phyloP scores from a whole-genome alignment of 192 early-diverging fungal genomes.

The Coemansia sp. region DNA sequence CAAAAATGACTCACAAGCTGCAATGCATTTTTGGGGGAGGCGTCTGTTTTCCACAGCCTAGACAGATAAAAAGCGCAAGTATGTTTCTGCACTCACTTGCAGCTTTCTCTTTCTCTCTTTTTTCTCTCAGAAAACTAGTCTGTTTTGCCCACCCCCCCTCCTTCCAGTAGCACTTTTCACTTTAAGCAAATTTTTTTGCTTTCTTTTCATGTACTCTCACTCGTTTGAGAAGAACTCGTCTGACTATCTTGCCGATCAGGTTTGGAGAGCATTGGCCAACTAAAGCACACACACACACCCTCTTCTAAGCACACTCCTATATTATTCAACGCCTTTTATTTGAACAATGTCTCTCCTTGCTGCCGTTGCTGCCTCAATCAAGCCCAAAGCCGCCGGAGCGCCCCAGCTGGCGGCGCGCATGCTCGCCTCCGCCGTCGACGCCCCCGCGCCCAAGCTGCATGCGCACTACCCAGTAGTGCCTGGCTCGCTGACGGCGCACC shows the following conservation, averaged over 20 bases:
- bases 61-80: too few species aligned
- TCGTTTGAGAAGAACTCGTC: conserved; percentile 81
- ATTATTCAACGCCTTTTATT: background rate
- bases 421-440: conserved; percentile 36
- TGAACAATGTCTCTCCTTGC: conserved; percentile 31
- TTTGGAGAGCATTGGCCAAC: conserved; percentile 47
- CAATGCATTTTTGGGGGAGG: background rate
- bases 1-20: background rate
- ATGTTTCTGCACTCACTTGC: too few species aligned
- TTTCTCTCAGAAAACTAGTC: too few species aligned
- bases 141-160: background rate
- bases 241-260: conserved; percentile 91
- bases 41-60: background rate
- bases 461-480: conserved; percentile 59
- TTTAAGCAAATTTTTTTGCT: background rate
- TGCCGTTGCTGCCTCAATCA: background rate
- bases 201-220: conserved; percentile 75
- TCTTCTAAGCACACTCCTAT: background rate
- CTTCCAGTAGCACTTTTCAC: background rate
- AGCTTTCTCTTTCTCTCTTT: too few species aligned
- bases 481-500: conserved; percentile 59
- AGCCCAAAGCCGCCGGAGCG: background rate
- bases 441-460: conserved; percentile 22
- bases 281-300: conserved; percentile 8
- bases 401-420: conserved; percentile 37